phyloP scores from a whole-genome alignment of 2,329 filamentous ascomycete species.

The Fusarium robinianum region DNA sequence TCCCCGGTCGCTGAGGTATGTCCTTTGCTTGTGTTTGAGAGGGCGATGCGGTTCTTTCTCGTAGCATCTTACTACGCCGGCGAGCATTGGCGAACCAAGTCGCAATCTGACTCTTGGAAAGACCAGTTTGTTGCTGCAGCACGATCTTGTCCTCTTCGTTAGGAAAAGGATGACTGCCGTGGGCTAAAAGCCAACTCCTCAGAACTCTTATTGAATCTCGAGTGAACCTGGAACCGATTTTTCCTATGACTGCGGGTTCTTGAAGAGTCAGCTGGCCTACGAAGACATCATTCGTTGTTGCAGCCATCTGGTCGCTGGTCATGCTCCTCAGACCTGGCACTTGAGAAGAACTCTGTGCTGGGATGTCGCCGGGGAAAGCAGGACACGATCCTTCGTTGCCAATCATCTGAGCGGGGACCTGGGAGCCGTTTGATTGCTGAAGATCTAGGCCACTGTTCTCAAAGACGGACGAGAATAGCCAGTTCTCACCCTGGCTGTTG shows the following conservation, averaged over 20 bases:
- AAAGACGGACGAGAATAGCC: neutral
- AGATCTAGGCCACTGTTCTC: neutral
- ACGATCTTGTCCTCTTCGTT: conserved; percentile 79
- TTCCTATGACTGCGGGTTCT: neutral
- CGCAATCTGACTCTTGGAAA: conserved; percentile 78
- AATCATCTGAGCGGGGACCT: neutral
- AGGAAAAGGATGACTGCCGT: conserved; percentile 78
- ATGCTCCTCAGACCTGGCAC: neutral
- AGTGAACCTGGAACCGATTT: conserved; percentile 53
- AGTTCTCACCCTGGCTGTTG: neutral
- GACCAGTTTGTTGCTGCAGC: conserved; percentile 72
- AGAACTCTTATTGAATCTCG: conserved; percentile 73
- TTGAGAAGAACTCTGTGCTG: neutral
- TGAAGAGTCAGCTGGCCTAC: neutral
- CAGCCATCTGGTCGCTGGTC: neutral
- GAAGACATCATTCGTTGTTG: neutral
- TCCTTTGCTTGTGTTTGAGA: conserved; percentile 50
- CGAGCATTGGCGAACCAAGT: conserved; percentile 90
- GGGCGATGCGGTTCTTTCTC: neutral
- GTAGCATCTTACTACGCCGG: conserved; percentile 69
- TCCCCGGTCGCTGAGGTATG: conserved; percentile 52
- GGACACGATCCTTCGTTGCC: neutral
- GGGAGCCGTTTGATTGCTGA: neutral
- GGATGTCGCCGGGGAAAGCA: neutral
- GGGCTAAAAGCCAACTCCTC: conserved; percentile 77